Evolutionary conservation across 257 asterid species (phyloP).

Genomic region (Sherardia arvensis): DNA sequence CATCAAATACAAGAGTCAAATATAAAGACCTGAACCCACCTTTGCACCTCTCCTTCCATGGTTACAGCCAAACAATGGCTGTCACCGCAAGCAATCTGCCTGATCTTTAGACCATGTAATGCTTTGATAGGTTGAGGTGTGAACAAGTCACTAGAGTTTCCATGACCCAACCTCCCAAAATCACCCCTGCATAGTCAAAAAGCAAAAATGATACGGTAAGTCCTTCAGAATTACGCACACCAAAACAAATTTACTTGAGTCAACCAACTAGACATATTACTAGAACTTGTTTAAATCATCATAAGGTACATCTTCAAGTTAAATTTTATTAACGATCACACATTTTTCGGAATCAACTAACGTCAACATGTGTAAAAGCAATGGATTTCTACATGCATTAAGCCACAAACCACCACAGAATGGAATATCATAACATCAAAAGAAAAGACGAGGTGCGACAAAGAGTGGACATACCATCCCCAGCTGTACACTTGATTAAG

Average conservation of each 20-base stretch:
- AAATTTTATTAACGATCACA: not conserved
- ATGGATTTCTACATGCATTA: not conserved
- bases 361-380: not conserved
- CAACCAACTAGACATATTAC: not conserved
- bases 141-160: conserved; percentile 91
- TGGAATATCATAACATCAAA: not conserved
- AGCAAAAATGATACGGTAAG: not conserved
- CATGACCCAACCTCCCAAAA: conserved; percentile 97
- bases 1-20: not conserved
- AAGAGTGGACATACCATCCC: conserved; percentile 67
- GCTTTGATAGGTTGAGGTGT: conserved; percentile 90
- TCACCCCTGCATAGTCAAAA: conserved; percentile 70
- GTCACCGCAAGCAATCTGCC: conserved; percentile 97
- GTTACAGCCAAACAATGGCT: conserved; percentile 99
- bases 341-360: not conserved
- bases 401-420: not conserved
- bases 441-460: not conserved
- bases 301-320: not conserved
- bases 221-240: not conserved
- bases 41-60: conserved; percentile 91
- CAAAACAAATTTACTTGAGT: not conserved
- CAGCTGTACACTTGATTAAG: conserved; percentile 70
- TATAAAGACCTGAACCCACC: conserved; percentile 33
- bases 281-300: not conserved
- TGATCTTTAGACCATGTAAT: conserved; percentile 62